Evolutionary conservation across 1,284 basidiomycete genomes (phyloP).

Genomic region (Fomitopsis schrenkii): DNA sequence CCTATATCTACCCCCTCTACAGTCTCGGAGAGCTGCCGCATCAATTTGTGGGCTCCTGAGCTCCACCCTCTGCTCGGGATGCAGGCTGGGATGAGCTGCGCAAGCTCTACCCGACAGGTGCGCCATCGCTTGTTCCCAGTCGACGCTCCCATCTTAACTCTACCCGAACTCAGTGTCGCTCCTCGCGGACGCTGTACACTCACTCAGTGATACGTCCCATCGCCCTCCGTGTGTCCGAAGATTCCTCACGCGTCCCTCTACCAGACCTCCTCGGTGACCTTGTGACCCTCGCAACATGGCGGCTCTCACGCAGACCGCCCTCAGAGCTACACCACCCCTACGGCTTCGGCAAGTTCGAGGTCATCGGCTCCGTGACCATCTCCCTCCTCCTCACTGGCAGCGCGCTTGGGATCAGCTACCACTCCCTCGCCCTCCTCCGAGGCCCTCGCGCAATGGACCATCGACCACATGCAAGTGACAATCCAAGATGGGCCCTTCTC

Average conservation of each 20-base stretch:
- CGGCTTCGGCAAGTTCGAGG: conserved; percentile 93
- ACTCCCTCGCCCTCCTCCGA: conserved; percentile 83
- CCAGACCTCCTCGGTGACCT: conserved; percentile 86
- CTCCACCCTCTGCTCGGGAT: no score
- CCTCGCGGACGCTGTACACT: conserved; percentile 94
- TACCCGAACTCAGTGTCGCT: conserved; percentile 88
- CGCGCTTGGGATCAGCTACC: conserved; percentile 89
- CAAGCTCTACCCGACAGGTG: no score
- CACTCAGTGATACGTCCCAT: conserved; percentile 69
- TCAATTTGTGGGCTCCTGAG: no score
- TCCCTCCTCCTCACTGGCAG: conserved; percentile 82
- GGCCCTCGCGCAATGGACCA: conserved; percentile 59
- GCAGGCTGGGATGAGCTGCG: no score
- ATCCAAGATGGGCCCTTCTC: no score
- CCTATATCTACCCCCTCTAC: no score
- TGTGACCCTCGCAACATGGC: conserved; percentile 91
- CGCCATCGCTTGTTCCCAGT: not conserved
- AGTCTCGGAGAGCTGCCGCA: no score
- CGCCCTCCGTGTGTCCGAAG: conserved; percentile 12
- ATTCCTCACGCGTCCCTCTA: not conserved
- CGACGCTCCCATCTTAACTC: not conserved
- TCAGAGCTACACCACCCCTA: conserved; percentile 79
- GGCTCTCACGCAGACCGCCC: conserved; percentile 78
- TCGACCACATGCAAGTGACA: no score
- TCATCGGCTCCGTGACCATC: conserved; percentile 84